These are phyloP conservation scores for Quercus parvula DNA, from an alignment of 306 rosid species.

Conservation along the genomic window DNA sequence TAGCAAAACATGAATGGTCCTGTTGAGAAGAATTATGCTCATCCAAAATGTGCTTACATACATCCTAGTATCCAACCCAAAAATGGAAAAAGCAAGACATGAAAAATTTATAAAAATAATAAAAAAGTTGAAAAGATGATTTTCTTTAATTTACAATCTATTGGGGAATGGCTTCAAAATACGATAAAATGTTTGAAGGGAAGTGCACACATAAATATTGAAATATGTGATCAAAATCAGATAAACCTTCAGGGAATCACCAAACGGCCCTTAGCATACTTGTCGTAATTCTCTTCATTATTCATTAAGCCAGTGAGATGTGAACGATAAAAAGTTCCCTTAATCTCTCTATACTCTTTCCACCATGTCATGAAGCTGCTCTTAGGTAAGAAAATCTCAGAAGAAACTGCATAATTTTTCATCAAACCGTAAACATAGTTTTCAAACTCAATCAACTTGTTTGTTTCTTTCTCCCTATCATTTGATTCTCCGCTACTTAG, in stretches of 20 bases:
- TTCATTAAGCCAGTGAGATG: conserved; percentile 33
- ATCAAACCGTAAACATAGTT: conserved; percentile 33
- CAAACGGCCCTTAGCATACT: conserved; percentile 24
- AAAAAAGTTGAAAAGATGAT: not conserved
- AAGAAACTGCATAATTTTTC: conserved; percentile 37
- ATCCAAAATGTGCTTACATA: too few relatives aligned
- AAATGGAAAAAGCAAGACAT: not conserved
- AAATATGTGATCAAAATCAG: not conserved
- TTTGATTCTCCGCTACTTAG: not conserved
- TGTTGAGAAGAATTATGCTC: too few relatives aligned
- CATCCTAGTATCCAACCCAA: not conserved
- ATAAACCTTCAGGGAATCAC: not conserved
- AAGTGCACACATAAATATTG: not conserved
- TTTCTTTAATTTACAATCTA: not conserved
- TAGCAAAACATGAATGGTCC: too few relatives aligned
- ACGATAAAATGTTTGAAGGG: not conserved
- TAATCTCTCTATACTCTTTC: conserved; percentile 24
- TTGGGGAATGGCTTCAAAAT: not conserved
- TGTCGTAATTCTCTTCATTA: not conserved
- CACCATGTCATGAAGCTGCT: conserved; percentile 81
- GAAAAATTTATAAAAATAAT: not conserved
- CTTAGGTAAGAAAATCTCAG: conserved; percentile 51
- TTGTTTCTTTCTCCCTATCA: not conserved
- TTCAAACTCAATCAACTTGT: conserved; percentile 35
- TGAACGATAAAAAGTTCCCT: conserved; percentile 12